phyloP scores from a whole-genome alignment of 2,329 filamentous ascomycete genomes.

The Cladophialophora immunda region DNA sequence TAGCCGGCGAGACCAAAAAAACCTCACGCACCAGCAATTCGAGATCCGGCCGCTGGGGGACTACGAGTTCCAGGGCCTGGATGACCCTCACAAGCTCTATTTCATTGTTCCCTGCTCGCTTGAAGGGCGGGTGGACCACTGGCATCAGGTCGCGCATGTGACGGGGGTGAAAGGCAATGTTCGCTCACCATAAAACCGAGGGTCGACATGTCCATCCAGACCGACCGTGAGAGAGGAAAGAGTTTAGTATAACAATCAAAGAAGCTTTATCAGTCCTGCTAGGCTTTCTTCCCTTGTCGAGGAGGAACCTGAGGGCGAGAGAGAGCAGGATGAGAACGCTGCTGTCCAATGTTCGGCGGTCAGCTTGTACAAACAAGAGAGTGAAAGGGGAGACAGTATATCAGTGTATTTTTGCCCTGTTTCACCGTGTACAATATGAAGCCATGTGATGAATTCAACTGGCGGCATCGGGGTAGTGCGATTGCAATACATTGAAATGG shows the following conservation, averaged over 20 bases:
- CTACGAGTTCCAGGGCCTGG: slow-evolving; percentile 36
- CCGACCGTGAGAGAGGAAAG: background rate
- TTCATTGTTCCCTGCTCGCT: slow-evolving; percentile 37
- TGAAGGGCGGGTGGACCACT: slow-evolving; percentile 35
- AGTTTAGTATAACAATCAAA: background rate
- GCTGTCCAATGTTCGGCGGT: background rate
- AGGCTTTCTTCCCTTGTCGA: background rate
- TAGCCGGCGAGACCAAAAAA: slow-evolving; percentile 25
- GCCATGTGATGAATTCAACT: background rate
- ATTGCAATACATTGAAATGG: background rate
- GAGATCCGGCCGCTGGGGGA: slow-evolving; percentile 33
- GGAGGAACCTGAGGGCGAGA: background rate
- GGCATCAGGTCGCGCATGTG: slow-evolving; percentile 37
- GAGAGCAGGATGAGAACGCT: background rate
- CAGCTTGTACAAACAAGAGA: background rate
- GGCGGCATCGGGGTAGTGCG: background rate
- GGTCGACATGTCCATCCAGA: background rate
- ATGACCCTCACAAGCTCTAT: slow-evolving; percentile 34
- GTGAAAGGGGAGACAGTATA: background rate
- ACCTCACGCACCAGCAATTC: slow-evolving; percentile 32
- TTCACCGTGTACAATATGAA: slow-evolving; percentile 2
- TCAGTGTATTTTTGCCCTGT: background rate
- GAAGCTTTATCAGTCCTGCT: background rate
- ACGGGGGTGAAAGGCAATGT: slow-evolving; percentile 37
- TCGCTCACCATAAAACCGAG: background rate